Evolutionary conservation across 768 basidiomycete species (phyloP), one percentile per base, ranked within the genome.

Genomic region (Sporobolomyces phaffii): DNA sequence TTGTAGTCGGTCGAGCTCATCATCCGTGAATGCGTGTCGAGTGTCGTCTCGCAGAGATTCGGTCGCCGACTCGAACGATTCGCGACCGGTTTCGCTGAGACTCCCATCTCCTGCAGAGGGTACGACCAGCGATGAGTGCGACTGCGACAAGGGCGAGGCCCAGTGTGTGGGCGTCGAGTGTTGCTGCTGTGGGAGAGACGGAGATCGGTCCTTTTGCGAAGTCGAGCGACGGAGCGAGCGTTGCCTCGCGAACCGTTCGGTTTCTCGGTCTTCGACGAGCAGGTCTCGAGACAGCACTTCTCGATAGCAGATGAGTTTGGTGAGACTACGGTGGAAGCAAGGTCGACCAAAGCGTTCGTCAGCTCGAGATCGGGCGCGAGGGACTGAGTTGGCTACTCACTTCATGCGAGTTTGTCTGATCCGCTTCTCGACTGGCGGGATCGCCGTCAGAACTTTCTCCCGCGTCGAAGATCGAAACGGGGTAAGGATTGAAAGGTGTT

Each of bases 381-480:
- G 2, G 22, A 3, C 22, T 24, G 22, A n/a, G n/a, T n/a, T n/a
- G n/a, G n/a, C n/a, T n/a, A 49, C 70, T 38, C 41, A 72, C 70
- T 62, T 33, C 62, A 72, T 69, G 26, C 73, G 28, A 3, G 62
- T 47, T 10, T 68, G 64, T 9, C 83, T 83, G 53, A 98, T 79
- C 44, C 83, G 82, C 74, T 83, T 86, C 11, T 87, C 84, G 17
- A 87, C 79, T 22, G 78, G 79, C 71, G 85, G 84, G 22, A 92
- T 79, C 4, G 85, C 81, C 28, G 78, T 72, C 28, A 83, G 78
- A 31, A 99, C 82, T 49, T 86, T 83, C 68, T 90, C 88, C 51
- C 92, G 84, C 5, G 92, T 92, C 13, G 86, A 81, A 52, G 84
- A 84, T 74, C 87, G 89, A 77, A 98, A 93, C 5, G 96, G 93